Evolutionary conservation across 345 rosid species (phyloP), one percentile per base, ranked within the genome.

Genomic region (Pugionium cornutum): DNA sequence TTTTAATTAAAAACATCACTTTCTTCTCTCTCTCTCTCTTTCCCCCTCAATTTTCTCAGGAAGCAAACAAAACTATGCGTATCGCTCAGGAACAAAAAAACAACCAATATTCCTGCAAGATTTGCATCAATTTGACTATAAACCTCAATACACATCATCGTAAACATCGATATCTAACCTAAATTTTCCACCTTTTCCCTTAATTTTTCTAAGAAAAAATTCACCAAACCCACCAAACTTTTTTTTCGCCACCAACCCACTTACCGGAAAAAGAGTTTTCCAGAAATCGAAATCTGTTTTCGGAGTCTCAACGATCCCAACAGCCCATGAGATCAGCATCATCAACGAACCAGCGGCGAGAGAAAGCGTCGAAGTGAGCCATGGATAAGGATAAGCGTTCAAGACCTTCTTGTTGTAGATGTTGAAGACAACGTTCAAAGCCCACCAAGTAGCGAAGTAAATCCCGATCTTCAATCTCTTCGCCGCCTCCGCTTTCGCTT

Each of bases 401-500:
- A 94, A 72, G 5, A 88, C 97, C 83, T 94, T 94, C 87, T 94
- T 94, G 81, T 94, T 94, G 69, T 94, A 94, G 9, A 94, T 94
- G 63, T 94, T 90, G 77, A 94, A 94, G 30, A 94, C 92, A 44
- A 90, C 99, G 59, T 94, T 94, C 80, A 94, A 72, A 35, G 95
- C 89, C 97, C 99, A 94, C 99, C 99, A 94, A 5, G 89, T 84
- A 6, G 99, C 99, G 62, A 94, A 94, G 76, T 88, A 94, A 51
- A 85, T 55, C 63, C 97, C 95, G 62, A 94, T 94, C 82, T 86
- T 94, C 64, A 77, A 60, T 65, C 40, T 81, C 75, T 82, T 80
- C 2, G 82, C 89, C 18, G 77, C 88, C 66, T 80, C 95, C 25
- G 81, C 49, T 62, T 81, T 80, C 32, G 60, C 62, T 40, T 45